Conservation (phyloP, 2,329 filamentous ascomycete genomes). For the Chaetothyriales sp. region DNA sequence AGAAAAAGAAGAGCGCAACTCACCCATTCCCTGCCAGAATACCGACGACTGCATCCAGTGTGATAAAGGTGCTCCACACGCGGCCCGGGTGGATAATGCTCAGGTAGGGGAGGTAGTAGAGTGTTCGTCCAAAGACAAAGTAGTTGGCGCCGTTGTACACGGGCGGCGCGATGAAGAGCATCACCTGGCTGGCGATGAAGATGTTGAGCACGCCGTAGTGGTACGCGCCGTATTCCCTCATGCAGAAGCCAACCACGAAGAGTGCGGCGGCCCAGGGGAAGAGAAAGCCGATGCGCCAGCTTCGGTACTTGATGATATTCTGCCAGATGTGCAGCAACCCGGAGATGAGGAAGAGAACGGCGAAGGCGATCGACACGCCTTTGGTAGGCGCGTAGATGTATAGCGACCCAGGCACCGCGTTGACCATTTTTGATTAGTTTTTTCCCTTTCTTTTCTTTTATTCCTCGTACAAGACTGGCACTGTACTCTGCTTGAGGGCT, state of each 20-base stretch:
- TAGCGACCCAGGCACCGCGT: constrained; percentile 11
- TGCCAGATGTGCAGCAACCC: constrained; percentile 27
- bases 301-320: constrained; percentile 26
- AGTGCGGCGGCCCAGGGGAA: constrained; percentile 30
- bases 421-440: neutral
- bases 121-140: constrained; percentile 39
- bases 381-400: constrained; percentile 32
- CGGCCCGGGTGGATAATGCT: constrained; percentile 40
- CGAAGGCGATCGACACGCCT: constrained; percentile 29
- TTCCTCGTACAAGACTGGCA: neutral
- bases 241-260: constrained; percentile 27
- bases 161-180: constrained; percentile 29
- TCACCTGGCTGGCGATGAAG: constrained; percentile 27
- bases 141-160: constrained; percentile 36
- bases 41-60: constrained; percentile 37
- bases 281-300: constrained; percentile 29
- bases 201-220: constrained; percentile 25
- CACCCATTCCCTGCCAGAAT: constrained; percentile 36
- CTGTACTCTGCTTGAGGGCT: too few relatives aligned
- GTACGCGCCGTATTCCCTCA: constrained; percentile 25
- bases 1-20: too few relatives aligned
- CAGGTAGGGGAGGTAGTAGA: constrained; percentile 37
- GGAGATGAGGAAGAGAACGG: constrained; percentile 27
- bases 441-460: neutral
- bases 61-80: constrained; percentile 46